Conservation (phyloP, 768 basidiomycete genomes). For the Russula vinacea region DNA sequence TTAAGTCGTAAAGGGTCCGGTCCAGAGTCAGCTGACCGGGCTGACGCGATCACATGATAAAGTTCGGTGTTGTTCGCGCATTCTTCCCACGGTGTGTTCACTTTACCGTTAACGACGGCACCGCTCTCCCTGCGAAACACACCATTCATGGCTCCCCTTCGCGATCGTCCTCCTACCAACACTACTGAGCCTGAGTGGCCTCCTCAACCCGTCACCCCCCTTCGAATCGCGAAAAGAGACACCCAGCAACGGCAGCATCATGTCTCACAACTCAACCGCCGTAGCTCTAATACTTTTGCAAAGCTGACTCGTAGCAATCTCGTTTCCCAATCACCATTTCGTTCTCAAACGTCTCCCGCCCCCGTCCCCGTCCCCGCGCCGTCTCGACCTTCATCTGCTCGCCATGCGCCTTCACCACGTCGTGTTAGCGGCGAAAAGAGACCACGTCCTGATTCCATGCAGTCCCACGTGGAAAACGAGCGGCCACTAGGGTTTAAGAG, state of each 20-base stretch:
- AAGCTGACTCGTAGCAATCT: constrained; percentile 75
- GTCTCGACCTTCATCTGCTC: constrained; percentile 35
- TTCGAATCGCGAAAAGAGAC: constrained; percentile 73
- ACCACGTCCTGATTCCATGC: constrained; percentile 67
- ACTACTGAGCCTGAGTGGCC: constrained; percentile 61
- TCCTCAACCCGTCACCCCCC: constrained; percentile 62
- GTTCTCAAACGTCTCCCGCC: constrained; percentile 57
- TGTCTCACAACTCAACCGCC: constrained; percentile 57
- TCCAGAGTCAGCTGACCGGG: constrained; percentile 14
- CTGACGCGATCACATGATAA: constrained; percentile 31
- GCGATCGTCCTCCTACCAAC: constrained; percentile 59
- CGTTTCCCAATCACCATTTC: constrained; percentile 85
- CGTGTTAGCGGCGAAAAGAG: constrained; percentile 77
- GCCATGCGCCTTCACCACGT: constrained; percentile 42
- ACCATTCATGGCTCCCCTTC: constrained; percentile 45
- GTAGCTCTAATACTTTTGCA: constrained; percentile 74
- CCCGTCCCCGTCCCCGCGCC: constrained; percentile 38
- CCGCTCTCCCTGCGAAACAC: background rate
- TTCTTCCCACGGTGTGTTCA: constrained; percentile 29
- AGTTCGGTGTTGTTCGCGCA: constrained; percentile 1
- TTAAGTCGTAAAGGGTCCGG: background rate
- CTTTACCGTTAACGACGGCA: constrained; percentile 12
- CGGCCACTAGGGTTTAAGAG: constrained; percentile 68
- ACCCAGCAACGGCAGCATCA: constrained; percentile 37
- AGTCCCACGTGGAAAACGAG: constrained; percentile 69